phyloP scores from a whole-genome alignment of 2,329 filamentous ascomycete genomes.

The Ophiobolus disseminans region DNA sequence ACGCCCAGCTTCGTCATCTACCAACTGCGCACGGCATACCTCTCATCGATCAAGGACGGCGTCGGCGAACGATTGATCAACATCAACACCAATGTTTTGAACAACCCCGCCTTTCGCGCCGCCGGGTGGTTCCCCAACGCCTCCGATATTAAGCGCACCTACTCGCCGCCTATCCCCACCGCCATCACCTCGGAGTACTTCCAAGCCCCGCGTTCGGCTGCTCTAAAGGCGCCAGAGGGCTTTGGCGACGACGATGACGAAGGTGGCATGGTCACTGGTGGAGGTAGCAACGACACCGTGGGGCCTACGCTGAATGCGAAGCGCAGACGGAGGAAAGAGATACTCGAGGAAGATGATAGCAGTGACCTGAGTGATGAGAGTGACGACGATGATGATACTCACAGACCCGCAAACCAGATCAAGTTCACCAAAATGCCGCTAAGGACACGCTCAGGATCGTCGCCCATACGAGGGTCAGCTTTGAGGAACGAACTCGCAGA shows the following conservation, averaged over 20 bases:
- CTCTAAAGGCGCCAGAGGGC: constrained; percentile 59
- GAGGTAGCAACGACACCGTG: constrained; percentile 69
- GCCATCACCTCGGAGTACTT: constrained; percentile 86
- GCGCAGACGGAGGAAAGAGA: constrained; percentile 72
- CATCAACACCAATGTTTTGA: constrained; percentile 79
- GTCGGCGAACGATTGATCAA: constrained; percentile 85
- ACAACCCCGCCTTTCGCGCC: constrained; percentile 80
- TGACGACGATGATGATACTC: constrained; percentile 73
- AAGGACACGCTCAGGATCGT: constrained; percentile 83
- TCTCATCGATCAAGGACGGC: constrained; percentile 80
- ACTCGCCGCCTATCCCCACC: constrained; percentile 85
- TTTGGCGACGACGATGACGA: constrained; percentile 76
- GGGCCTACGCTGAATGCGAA: constrained; percentile 69
- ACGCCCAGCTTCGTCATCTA: constrained; percentile 75
- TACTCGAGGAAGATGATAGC: constrained; percentile 84
- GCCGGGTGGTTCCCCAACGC: constrained; percentile 80
- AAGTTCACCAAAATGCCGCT: constrained; percentile 97
- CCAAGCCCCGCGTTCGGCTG: constrained; percentile 69
- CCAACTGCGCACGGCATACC: constrained; percentile 80
- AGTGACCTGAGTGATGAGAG: constrained; percentile 86
- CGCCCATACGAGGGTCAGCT: constrained; percentile 65
- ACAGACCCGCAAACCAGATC: constrained; percentile 81
- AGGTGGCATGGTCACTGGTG: constrained; percentile 72
- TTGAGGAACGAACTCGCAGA: constrained; percentile 63
- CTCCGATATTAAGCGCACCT: constrained; percentile 79